Base-by-base conservation (phyloP, 1,284 basidiomycete genomes). In the Rhodotorula sp. region DNA sequence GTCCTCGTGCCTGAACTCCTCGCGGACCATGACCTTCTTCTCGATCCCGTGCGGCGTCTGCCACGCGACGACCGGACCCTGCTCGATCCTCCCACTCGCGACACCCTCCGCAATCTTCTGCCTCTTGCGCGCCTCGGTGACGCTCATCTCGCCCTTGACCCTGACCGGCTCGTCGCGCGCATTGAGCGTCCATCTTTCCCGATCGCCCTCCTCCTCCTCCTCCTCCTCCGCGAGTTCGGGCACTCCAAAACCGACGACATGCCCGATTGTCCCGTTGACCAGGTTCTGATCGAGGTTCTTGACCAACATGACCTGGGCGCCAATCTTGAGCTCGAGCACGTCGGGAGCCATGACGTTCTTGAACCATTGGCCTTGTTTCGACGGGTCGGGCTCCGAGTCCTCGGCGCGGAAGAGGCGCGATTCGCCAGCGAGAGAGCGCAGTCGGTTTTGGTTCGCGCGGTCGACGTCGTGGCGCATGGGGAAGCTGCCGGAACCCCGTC, bases 381-480 rank as follows among this genome's bases (percentile, higher is more conserved):
- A 28, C 30, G 40, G 31, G 44, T 66, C 51, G 22, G 31, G 28
- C 13, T 66, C n/a, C 69, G 37, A 56, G 56, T 79, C 77, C 5
- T 71, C 62, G 7, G 76, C 71, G 13, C 40, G 62, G 68, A 70
- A 79, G 1, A 48, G 30, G 11, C 34, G 47, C 34, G 55, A 47
- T 7, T 68, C 71, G 53, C 72, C 73, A 7, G 53, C 53, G 1
- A 79, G 65, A 0, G 73, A 75, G 2, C 73, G 74, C 73, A 96
- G 85, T 26, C 92, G 87, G 6, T 78, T 78, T 24, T 77, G 77
- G 80, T 97, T 97, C 10, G 92, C 86, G 30, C 80, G 80, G 52
- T 93, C 90, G 26, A 82, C 94, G 70, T 97, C 90, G 55, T 92
- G 87, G 59, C 95, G 87, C 6, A 88, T 86, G 16, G 95, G 93